phyloP scores from a whole-genome alignment of 371 early-diverging fungal genomes.

The Batkoa obscura region DNA sequence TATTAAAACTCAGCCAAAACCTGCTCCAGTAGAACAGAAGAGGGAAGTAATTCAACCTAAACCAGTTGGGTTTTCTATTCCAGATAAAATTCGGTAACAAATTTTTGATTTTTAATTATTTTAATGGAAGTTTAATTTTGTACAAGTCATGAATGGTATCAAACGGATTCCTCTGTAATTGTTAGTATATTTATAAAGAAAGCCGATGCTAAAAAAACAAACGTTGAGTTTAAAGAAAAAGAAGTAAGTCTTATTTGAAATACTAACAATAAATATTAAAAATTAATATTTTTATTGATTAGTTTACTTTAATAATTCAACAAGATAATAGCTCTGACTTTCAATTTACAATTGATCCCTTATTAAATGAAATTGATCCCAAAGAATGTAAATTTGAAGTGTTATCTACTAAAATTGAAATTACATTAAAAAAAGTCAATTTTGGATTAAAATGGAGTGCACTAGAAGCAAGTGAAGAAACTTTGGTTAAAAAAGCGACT shows the following conservation, averaged over 20 bases:
- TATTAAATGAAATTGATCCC: conserved; percentile 55
- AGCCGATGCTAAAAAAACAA: conserved; percentile 40
- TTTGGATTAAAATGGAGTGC: conserved; percentile 57
- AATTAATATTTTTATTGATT: neutral
- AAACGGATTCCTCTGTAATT: conserved; percentile 73
- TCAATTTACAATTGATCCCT: conserved; percentile 61
- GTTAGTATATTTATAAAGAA: conserved; percentile 80
- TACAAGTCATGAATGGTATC: conserved; percentile 88
- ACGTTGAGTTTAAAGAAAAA: conserved; percentile 35
- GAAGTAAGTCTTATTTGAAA: conserved; percentile 18
- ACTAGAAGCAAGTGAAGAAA: conserved; percentile 48
- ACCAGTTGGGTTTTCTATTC: neutral
- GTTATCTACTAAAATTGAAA: conserved; percentile 81
- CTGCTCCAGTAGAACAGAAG: too few species aligned
- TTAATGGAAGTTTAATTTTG: neutral
- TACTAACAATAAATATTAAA: neutral
- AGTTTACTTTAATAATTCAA: conserved; percentile 56
- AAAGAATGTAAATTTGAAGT: conserved; percentile 43
- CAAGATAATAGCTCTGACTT: conserved; percentile 58
- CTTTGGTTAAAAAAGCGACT: too few species aligned
- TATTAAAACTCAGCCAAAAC: too few species aligned
- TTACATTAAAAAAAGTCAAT: conserved; percentile 61
- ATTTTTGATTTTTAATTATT: neutral
- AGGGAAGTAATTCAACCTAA: too few species aligned
- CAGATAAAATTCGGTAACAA: neutral